A percentile compares a stretch with the other conserved stretches of the same genome.
Conservation (phyloP, 83 land plant species). For the Thuja plicata region DNA sequence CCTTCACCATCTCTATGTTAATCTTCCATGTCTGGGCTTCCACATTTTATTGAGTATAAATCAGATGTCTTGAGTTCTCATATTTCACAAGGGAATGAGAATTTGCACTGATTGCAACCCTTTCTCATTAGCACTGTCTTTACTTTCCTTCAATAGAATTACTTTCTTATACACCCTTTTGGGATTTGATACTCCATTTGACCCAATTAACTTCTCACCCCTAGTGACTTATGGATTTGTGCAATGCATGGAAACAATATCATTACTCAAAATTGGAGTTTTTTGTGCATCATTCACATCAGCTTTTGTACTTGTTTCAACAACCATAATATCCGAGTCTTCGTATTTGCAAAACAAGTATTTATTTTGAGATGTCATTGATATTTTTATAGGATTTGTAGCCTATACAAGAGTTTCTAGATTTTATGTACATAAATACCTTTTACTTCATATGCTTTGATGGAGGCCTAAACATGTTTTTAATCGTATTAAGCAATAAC, state of each 20-base stretch:
- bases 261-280: neutral
- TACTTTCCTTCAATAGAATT: neutral
- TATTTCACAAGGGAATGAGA: neutral
- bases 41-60: too few relatives aligned
- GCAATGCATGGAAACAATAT: neutral
- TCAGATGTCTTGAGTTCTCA: neutral
- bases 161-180: neutral
- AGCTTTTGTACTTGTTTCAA: neutral
- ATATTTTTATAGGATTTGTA: too few relatives aligned
- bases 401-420: too few relatives aligned
- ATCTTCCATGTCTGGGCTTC: too few relatives aligned
- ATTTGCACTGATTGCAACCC: neutral
- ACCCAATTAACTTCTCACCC: conserved; percentile 52
- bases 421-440: too few relatives aligned
- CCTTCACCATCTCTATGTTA: too few relatives aligned
- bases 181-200: conserved; percentile 16
- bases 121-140: conserved; percentile 9
- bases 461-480: too few relatives aligned
- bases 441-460: too few relatives aligned
- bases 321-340: neutral
- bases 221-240: conserved; percentile 6
- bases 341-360: too few relatives aligned
- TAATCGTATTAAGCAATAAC: too few relatives aligned
- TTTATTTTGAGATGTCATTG: too few relatives aligned
- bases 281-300: neutral